Evolutionary conservation across 768 basidiomycete species (phyloP).

Genomic region (Serendipita indica): DNA sequence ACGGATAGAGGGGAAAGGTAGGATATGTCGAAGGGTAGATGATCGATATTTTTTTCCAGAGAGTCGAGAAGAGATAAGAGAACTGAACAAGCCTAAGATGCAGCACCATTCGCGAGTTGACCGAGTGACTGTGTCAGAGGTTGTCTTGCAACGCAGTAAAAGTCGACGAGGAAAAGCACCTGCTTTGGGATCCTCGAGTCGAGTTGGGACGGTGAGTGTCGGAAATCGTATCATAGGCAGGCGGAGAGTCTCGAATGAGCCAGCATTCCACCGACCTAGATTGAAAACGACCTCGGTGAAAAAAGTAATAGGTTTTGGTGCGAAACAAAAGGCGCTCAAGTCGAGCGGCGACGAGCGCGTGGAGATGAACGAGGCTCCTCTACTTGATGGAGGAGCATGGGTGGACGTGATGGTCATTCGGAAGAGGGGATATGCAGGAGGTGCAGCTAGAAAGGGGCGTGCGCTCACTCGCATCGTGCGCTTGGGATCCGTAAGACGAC

Average conservation of each 20-base stretch:
- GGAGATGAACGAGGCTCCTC: too few species aligned
- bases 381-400: too few species aligned
- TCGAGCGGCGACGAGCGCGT: neutral
- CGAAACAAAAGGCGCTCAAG: neutral
- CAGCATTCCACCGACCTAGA: neutral
- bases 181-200: neutral
- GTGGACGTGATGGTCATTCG: too few species aligned
- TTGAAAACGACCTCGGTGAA: neutral
- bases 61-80: neutral
- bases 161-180: neutral
- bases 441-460: neutral
- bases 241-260: conserved; percentile 7
- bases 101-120: conserved; percentile 5
- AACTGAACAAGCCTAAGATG: conserved; percentile 5
- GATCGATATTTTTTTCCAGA: too few species aligned
- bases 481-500: conserved; percentile 9
- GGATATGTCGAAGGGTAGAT: too few species aligned
- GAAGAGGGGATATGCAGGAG: too few species aligned
- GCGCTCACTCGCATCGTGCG: neutral
- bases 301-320: neutral
- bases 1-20: too few species aligned
- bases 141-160: neutral
- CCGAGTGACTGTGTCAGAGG: neutral
- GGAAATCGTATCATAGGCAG: neutral
- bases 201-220: neutral